Evolutionary conservation across 257 asterid species (phyloP), one percentile per base, ranked within the genome.

Genomic region (Eucommia ulmoides): DNA sequence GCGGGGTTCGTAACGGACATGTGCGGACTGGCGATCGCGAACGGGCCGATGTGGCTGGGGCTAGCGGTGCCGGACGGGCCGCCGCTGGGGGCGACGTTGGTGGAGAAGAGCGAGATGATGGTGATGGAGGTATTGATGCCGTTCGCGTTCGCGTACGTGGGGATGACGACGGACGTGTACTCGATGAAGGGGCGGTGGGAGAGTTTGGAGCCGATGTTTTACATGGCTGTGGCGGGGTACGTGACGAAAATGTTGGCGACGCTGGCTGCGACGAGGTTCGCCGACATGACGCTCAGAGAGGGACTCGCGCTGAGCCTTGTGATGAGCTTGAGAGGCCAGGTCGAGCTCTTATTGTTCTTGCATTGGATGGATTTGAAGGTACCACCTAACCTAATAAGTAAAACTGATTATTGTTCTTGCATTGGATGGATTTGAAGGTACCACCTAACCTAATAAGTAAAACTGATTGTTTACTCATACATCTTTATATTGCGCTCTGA

Each of bases 331-430:
- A 78, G 86, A 67, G 98, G 98, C 24, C 88, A 89, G 59, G 71
- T 76, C 8, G 98, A 89, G 50, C 62, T 82, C 49, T 50, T 85
- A 16, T 25, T 85, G 65, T 80, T 72, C 46, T 23, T 82, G 9
- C 97, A 82, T 53, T 80, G 89, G 88, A 56, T 74, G 69, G 83
- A 78, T 58, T 62, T 70, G 8, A 57, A 62, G 93, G 97, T 88
- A 64, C 35, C n/a, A 35, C n/a, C n/a, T n/a, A n/a, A n/a, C n/a
- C n/a, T n/a, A n/a, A n/a, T n/a, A n/a, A n/a, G n/a, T n/a, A n/a
- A n/a, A n/a, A n/a, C n/a, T n/a, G n/a, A n/a, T 50, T 85, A 16
- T 25, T 85, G 65, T 80, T 72, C 46, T 23, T 82, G 9, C 97
- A 82, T 53, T 80, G 89, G 88, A 56, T 74, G 69, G 83, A 78